Base-by-base conservation (phyloP, 495 filamentous ascomycete genomes). In the Astrothelium macrocarpum region DNA sequence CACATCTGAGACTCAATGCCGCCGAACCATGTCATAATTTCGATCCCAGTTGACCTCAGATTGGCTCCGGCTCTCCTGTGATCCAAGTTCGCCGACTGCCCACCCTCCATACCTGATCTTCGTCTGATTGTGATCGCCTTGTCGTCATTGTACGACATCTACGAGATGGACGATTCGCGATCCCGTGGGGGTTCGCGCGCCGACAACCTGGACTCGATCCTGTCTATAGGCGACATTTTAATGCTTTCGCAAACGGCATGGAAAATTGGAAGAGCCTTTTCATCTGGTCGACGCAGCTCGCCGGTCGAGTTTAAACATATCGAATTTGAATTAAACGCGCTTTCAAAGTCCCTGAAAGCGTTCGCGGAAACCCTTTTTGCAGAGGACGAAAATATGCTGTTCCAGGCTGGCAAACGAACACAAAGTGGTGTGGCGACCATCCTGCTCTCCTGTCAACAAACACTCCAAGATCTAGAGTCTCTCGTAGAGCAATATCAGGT, bases 211-310 rank as follows among this genome's bases (percentile, higher is more conserved):
- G 49, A 56, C 10, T 28, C 23, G 23, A 56, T 56, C 25, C 69
- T 70, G 0, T 75, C 71, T 2, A 74, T 75, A 28, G 76, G 76
- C 29, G 76, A 78, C 62, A 75, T 78, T 36, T 65, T 78, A 42
- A 71, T 77, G 68, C 71, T 78, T 2, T 76, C 73, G 1, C 74
- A 77, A 62, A 58, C 70, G 29, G 76, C 76, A 14, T 78, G 74
- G 72, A 74, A 72, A 63, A 72, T 77, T 36, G 76, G 72, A 36
- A 42, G 75, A 49, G 74, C 76, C 23, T 78, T 78, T 63, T 75
- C 74, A 32, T 66, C 75, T 14, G 73, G 76, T n/a, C 65, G 75
- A 25, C 71, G 68, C 43, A 63, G 63, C 49, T 73, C 76, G 45
- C 76, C 76, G 2, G 16, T 62, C 12, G 76, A 78, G 49, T 78